A percentile compares a stretch with the other conserved stretches of the same genome.
phyloP scores from a whole-genome alignment of 257 asterid genomes.

The Paulownia fortunei region DNA sequence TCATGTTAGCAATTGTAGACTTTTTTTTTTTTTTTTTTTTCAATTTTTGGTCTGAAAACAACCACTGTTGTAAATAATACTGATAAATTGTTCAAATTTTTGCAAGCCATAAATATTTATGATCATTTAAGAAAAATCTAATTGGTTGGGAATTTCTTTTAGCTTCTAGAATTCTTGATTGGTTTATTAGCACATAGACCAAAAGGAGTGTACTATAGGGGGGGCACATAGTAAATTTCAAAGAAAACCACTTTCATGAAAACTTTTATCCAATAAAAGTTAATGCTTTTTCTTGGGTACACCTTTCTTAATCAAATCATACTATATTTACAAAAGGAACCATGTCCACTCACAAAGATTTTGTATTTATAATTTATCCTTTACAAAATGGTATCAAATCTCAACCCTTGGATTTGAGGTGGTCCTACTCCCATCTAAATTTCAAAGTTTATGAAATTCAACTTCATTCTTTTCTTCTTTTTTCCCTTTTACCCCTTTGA shows the following conservation, averaged over 20 bases:
- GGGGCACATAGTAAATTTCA: neutral
- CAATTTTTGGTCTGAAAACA: neutral
- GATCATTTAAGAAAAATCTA: neutral
- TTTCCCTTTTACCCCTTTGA: neutral
- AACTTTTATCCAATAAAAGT: neutral
- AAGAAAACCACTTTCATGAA: neutral
- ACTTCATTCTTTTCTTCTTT: neutral
- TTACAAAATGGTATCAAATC: conserved; percentile 4
- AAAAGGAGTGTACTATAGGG: conserved; percentile 1
- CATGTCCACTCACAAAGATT: neutral
- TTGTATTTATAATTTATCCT: conserved; percentile 18
- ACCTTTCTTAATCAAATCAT: neutral
- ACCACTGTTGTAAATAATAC: too few relatives aligned
- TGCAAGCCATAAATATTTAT: neutral
- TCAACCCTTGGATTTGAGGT: conserved; percentile 4
- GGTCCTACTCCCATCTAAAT: conserved; percentile 18
- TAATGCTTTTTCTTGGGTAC: neutral
- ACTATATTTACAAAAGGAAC: neutral
- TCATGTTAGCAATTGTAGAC: neutral
- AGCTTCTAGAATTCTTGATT: neutral
- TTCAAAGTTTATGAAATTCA: too few relatives aligned
- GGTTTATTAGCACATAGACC: neutral
- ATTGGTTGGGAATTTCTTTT: neutral
- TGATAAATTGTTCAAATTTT: neutral
- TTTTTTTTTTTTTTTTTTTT: neutral